Evolutionary conservation across 306 rosid species (phyloP).

Genomic region (Casuarina glauca): DNA sequence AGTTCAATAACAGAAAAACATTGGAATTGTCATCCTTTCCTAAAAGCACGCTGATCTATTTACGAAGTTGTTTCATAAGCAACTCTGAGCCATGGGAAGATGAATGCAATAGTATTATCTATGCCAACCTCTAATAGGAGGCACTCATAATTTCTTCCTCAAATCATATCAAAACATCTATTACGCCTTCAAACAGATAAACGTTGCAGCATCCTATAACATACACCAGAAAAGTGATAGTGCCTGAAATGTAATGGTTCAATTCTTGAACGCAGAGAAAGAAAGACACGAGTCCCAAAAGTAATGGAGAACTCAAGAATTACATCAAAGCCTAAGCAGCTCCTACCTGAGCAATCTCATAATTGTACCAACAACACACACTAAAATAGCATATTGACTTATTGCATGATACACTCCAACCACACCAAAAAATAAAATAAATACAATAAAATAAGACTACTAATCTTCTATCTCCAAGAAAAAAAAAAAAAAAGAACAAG

Average conservation of each 20-base stretch:
- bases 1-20: background rate
- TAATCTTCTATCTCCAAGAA: background rate
- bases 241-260: no score
- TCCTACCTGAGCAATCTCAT: background rate
- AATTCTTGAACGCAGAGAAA: no score
- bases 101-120: background rate
- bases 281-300: no score
- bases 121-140: background rate
- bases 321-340: background rate
- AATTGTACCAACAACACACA: background rate
- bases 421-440: background rate
- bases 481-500: no score
- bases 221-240: no score
- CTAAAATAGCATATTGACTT: background rate
- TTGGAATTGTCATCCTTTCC: background rate
- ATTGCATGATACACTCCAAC: background rate
- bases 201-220: background rate
- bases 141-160: background rate
- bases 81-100: background rate
- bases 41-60: background rate
- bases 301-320: background rate
- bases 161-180: background rate
- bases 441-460: background rate
- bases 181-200: background rate
- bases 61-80: background rate